Percentiles rank a stretch among this genome's conserved stretches.
phyloP scores from a whole-genome alignment of 2,329 filamentous ascomycete species.

The Phoma sp. region DNA sequence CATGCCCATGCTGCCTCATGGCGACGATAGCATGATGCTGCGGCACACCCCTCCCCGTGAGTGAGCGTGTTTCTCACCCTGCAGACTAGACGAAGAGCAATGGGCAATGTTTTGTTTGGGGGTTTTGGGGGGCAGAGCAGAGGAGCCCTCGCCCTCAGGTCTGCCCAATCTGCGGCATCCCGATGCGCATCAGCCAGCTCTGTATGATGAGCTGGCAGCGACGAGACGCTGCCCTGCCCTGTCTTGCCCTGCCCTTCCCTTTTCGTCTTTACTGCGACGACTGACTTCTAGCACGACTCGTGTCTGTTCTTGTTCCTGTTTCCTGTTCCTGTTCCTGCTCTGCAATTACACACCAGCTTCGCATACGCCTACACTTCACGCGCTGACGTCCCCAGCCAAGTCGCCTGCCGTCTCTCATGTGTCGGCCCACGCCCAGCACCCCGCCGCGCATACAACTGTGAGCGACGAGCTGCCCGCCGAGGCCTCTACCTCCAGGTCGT shows the following conservation, averaged over 20 bases:
- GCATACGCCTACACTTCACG: conserved; percentile 5
- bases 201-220: conserved; percentile 50
- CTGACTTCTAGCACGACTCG: too few relatives aligned
- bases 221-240: neutral
- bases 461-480: conserved; percentile 58
- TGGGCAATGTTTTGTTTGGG: too few relatives aligned
- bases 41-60: conserved; percentile 60
- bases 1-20: conserved; percentile 22
- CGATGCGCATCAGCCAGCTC: conserved; percentile 40
- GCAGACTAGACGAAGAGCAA: neutral
- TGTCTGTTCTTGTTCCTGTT: too few relatives aligned
- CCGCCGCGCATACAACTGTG: conserved; percentile 53
- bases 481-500: conserved; percentile 49
- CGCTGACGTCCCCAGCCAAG: conserved; percentile 52
- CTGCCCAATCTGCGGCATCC: conserved; percentile 32
- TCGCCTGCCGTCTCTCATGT: conserved; percentile 59
- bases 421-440: conserved; percentile 37
- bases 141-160: neutral
- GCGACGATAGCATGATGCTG: conserved; percentile 46
- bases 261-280: too few relatives aligned
- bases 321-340: too few relatives aligned
- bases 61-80: conserved; percentile 45
- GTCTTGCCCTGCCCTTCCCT: neutral
- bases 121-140: too few relatives aligned
- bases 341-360: too few relatives aligned